phyloP scores from a whole-genome alignment of 2,329 filamentous ascomycete genomes.

The Geosmithia putterillii region DNA sequence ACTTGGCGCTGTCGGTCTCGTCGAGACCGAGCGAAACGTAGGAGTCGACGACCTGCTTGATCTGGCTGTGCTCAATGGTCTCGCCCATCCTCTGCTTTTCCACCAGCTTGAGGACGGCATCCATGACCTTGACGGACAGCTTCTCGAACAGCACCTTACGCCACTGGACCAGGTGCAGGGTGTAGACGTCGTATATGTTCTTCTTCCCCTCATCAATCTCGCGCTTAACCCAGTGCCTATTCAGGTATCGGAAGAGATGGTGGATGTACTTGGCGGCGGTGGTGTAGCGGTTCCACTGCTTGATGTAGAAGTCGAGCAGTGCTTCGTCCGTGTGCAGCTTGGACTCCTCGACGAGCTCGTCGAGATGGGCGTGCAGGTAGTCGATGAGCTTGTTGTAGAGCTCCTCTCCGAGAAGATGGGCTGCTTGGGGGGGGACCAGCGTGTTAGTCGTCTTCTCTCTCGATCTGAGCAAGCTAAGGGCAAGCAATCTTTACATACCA shows the following conservation, averaged over 20 bases:
- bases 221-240: slow-evolving; percentile 96
- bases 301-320: slow-evolving; percentile 83
- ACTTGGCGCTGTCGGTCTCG: slow-evolving; percentile 84
- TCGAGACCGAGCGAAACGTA: slow-evolving; percentile 93
- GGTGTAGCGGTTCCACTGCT: slow-evolving; percentile 93
- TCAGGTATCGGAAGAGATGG: slow-evolving; percentile 90
- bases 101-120: slow-evolving; percentile 83
- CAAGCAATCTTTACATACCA: slow-evolving; percentile 48
- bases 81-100: slow-evolving; percentile 96
- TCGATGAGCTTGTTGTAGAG: slow-evolving; percentile 83
- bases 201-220: slow-evolving; percentile 99
- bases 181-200: slow-evolving; percentile 96
- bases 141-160: slow-evolving; percentile 78
- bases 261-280: slow-evolving; percentile 95
- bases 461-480: too few relatives aligned
- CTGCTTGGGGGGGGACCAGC: slow-evolving; percentile 29
- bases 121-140: slow-evolving; percentile 84
- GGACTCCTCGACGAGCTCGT: slow-evolving; percentile 57
- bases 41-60: slow-evolving; percentile 93
- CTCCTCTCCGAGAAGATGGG: slow-evolving; percentile 89
- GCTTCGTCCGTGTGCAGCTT: slow-evolving; percentile 80
- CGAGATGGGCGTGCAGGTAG: slow-evolving; percentile 71
- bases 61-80: slow-evolving; percentile 93
- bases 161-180: slow-evolving; percentile 91
- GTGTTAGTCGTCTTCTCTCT: not conserved